A percentile compares a stretch with the other conserved stretches of the same genome.
Conservation (phyloP, 2,329 filamentous ascomycete species). For the Trichoderma breve region DNA sequence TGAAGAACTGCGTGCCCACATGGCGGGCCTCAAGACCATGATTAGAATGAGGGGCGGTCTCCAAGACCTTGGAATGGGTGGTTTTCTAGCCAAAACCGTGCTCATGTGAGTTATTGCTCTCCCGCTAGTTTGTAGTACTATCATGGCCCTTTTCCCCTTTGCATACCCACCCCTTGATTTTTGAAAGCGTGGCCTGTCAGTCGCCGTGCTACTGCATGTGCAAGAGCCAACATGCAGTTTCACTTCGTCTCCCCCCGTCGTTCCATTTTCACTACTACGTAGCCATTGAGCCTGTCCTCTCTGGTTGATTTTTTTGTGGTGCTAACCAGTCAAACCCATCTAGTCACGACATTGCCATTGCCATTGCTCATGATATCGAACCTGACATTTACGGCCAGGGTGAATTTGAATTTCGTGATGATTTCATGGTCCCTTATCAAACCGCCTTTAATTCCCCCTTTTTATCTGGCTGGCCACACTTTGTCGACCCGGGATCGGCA, state of each 20-base stretch:
- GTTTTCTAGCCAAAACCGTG: slow-evolving; percentile 48
- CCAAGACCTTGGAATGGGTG: slow-evolving; percentile 45
- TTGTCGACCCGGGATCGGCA: slow-evolving; percentile 41
- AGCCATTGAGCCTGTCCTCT: neutral
- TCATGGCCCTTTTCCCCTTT: neutral
- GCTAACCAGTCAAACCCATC: slow-evolving; percentile 20
- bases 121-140: neutral
- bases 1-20: slow-evolving; percentile 45
- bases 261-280: neutral
- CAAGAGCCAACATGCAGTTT: neutral
- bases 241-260: neutral
- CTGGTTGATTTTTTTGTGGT: neutral
- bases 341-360: slow-evolving; percentile 48
- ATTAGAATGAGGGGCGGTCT: slow-evolving; percentile 47
- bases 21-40: slow-evolving; percentile 49
- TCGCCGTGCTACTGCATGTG: neutral
- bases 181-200: neutral
- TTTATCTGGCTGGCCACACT: slow-evolving; percentile 42
- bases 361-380: slow-evolving; percentile 46
- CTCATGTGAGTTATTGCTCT: slow-evolving; percentile 42
- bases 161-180: neutral
- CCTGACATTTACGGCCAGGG: slow-evolving; percentile 42
- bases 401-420: slow-evolving; percentile 44
- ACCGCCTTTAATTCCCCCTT: slow-evolving; percentile 49
- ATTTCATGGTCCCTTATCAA: slow-evolving; percentile 40